Conservation (phyloP, 2,329 filamentous ascomycete genomes). For the Albophoma yamanashiensis region DNA sequence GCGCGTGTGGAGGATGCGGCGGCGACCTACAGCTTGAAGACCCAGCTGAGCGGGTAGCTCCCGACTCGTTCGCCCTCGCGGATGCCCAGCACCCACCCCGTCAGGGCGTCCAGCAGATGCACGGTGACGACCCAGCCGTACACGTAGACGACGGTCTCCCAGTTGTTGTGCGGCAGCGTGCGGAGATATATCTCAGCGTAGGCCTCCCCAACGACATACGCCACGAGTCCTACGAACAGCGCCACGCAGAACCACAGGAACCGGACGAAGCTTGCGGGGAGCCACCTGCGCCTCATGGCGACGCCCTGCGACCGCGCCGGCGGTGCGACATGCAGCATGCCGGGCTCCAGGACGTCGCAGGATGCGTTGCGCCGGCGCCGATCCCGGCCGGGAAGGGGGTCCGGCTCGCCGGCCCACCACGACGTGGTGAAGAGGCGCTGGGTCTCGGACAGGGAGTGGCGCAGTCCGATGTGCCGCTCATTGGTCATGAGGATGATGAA, state of each 20-base stretch:
- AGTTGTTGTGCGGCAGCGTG: conserved; percentile 53
- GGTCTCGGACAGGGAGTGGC: conserved; percentile 52
- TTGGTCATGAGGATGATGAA: conserved; percentile 53
- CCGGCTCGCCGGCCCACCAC: conserved; percentile 53
- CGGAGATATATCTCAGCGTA: conserved; percentile 60
- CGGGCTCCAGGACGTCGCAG: conserved; percentile 25
- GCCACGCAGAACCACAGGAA: conserved; percentile 62
- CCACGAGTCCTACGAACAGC: conserved; percentile 50
- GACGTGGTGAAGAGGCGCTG: conserved; percentile 57
- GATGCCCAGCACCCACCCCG: conserved; percentile 56
- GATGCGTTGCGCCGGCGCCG: conserved; percentile 10
- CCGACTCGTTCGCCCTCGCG: conserved; percentile 56
- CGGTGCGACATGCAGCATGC: conserved; percentile 15
- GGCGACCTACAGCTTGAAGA: conserved; percentile 52
- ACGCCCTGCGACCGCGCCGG: conserved; percentile 19
- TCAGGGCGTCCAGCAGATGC: conserved; percentile 52
- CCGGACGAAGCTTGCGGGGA: conserved; percentile 56
- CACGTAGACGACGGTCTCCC: conserved; percentile 58
- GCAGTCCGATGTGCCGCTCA: conserved; percentile 50
- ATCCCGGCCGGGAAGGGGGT: conserved; percentile 21
- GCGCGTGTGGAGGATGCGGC: not conserved
- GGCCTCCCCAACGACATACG: conserved; percentile 57
- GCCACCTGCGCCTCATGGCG: conserved; percentile 40
- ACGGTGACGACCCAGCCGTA: conserved; percentile 61
- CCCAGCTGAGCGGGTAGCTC: conserved; percentile 60